Percentiles rank a stretch among this genome's conserved stretches.
These are phyloP conservation scores for Bauhinia variegata DNA, from an alignment of 306 rosid genomes.

Conservation along the genomic window DNA sequence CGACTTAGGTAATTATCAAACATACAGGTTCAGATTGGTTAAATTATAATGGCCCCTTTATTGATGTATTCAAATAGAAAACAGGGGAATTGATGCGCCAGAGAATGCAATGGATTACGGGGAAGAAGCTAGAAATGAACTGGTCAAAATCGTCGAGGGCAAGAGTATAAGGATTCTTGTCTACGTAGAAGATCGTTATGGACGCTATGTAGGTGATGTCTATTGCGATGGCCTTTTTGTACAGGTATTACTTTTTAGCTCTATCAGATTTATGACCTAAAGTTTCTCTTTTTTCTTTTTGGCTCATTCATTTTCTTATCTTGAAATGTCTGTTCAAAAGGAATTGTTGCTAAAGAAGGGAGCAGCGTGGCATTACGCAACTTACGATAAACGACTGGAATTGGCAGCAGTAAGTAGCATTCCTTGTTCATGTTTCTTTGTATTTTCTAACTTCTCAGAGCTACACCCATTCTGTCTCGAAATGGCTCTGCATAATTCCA, in stretches of 20 bases:
- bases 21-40: not conserved
- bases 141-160: constrained; percentile 63
- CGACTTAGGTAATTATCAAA: constrained; percentile 70
- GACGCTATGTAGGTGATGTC: constrained; percentile 74
- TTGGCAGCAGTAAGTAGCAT: constrained; percentile 54
- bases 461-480: too few species aligned
- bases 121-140: constrained; percentile 72
- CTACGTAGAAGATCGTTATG: constrained; percentile 83
- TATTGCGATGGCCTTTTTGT: constrained; percentile 69
- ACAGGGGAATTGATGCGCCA: constrained; percentile 96
- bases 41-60: not conserved
- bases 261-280: too few species aligned
- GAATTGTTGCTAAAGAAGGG: constrained; percentile 92
- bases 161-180: constrained; percentile 76
- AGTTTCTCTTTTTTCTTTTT: constrained; percentile 23
- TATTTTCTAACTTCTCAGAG: too few species aligned
- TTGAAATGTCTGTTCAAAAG: constrained; percentile 48
- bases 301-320: too few species aligned
- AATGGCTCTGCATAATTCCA: constrained; percentile 12
- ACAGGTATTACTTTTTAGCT: constrained; percentile 63
- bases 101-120: constrained; percentile 84
- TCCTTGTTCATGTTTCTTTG: too few species aligned
- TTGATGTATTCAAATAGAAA: constrained; percentile 2
- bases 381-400: constrained; percentile 77
- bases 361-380: constrained; percentile 85